A percentile compares a stretch with the other conserved stretches of the same genome.
phyloP scores from a whole-genome alignment of 345 rosid genomes.

The Acer saccharum region DNA sequence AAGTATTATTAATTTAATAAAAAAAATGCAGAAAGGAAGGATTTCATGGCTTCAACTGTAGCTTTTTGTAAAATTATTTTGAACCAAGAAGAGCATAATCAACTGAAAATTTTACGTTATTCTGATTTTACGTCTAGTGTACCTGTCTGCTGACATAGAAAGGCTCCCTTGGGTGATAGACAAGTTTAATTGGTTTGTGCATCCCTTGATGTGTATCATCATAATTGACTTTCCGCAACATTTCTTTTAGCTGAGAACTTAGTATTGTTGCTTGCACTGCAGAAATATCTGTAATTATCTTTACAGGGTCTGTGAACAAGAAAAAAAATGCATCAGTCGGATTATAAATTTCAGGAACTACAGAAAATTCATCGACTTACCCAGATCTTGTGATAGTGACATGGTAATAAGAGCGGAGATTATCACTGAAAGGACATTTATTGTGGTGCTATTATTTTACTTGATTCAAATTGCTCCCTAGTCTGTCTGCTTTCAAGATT shows the following conservation, averaged over 20 bases:
- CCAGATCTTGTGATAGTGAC: not conserved
- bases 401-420: not conserved
- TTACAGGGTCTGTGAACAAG: conserved; percentile 55
- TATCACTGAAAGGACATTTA: not conserved
- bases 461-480: not conserved
- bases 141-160: conserved; percentile 88
- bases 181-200: conserved; percentile 62
- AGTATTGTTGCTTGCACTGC: conserved; percentile 69
- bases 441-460: not conserved
- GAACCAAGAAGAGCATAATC: not conserved
- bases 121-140: not conserved
- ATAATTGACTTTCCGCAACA: conserved; percentile 50
- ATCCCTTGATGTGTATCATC: conserved; percentile 43
- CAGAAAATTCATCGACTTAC: not conserved
- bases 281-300: conserved; percentile 61
- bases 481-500: not conserved
- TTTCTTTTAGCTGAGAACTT: conserved; percentile 77
- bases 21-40: not conserved
- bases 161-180: conserved; percentile 69
- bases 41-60: not conserved
- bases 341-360: not conserved
- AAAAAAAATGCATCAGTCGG: conserved; percentile 13
- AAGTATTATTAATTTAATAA: not conserved
- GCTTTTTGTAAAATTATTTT: not conserved
- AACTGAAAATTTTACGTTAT: not conserved